Base-by-base conservation (phyloP, 1,284 basidiomycete genomes). In the Veloboletus limbatus region DNA sequence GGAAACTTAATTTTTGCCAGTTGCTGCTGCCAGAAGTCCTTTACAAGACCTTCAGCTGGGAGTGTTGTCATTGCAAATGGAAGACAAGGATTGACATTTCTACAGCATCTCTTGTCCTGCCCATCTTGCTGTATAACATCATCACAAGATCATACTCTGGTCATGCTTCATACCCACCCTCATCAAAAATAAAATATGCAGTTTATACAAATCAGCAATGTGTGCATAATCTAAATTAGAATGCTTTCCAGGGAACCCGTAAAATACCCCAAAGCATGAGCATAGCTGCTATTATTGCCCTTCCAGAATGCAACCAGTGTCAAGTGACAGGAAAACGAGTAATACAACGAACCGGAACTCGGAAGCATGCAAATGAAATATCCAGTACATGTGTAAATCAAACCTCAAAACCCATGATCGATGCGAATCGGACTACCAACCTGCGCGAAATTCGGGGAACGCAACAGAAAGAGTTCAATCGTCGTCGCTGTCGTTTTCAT, bases 21-120 rank as follows among this genome's bases (percentile, higher is more conserved):
- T 80, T 3, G 57, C 67, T 14, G 54, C 56, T 3, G 75, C 77
- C 3, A 62, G 77, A 21, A 55, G 63, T 24, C 45, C 74, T 80
- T 10, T 71, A 72, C 48, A 53, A 53, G 4, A 50, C 60, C 0
- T 52, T 79, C 46, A 28, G 47, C n/a, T 49, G 22, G 41, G 18
- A 27, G 45, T 22, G 50, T 16, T 21, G 13, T 18, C 6, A 43
- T 65, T 7, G 62, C 60, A 4, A 66, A 67, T 6, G 73, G 73
- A 51, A 66, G 21, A 55, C 59, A 0, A 47, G 43, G 10, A 30
- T 65, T 1, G 54, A 58, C 2, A 24, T 65, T 16, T 52, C 58
- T 27, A 54, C 54, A 21, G 56, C 62, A 26, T 25, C 24, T 16
- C 21, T 13, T 1, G 26, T 32, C 42, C 14, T 63, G 65, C 10